These are phyloP conservation scores for Pezicula carpinea DNA, from an alignment of 2,329 filamentous ascomycete genomes.

Conservation along the genomic window DNA sequence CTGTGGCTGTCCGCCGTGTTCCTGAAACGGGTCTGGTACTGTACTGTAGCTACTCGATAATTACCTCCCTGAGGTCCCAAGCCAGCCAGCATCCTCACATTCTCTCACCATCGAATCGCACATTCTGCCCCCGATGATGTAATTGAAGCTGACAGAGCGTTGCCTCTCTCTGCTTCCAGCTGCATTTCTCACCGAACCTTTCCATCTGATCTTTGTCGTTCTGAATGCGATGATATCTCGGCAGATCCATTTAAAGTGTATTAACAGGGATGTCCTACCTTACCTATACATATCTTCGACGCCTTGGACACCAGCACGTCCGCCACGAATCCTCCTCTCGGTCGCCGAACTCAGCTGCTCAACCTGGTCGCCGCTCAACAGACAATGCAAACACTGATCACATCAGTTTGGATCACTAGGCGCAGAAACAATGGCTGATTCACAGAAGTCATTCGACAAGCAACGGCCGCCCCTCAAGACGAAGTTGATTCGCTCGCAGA, in stretches of 20 bases:
- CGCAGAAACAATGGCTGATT: slow-evolving; percentile 29
- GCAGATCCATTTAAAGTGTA: neutral
- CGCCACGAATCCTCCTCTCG: slow-evolving; percentile 8
- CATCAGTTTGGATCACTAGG: slow-evolving; percentile 14
- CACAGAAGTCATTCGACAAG: slow-evolving; percentile 25
- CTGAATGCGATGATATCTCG: neutral
- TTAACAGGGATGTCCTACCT: neutral
- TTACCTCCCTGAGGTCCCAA: too few relatives aligned
- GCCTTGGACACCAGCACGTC: slow-evolving; percentile 6
- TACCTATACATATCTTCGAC: slow-evolving; percentile 4
- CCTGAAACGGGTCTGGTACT: too few relatives aligned
- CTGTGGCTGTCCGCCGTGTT: too few relatives aligned
- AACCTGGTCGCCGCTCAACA: slow-evolving; percentile 7
- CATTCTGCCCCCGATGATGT: too few relatives aligned
- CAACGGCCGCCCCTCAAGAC: slow-evolving; percentile 32
- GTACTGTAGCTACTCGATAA: too few relatives aligned
- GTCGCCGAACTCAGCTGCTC: neutral
- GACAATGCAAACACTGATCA: slow-evolving; percentile 21
- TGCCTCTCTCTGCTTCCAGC: too few relatives aligned
- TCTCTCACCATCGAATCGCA: too few relatives aligned
- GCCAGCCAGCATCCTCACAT: too few relatives aligned
- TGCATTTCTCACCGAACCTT: too few relatives aligned
- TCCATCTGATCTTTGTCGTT: neutral
- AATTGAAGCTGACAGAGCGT: too few relatives aligned
- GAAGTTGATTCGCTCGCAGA: slow-evolving; percentile 49